These are phyloP conservation scores for Sugiyamaella boreocaroliniensis DNA, from an alignment of 805 yeast species.

Conservation along the genomic window DNA sequence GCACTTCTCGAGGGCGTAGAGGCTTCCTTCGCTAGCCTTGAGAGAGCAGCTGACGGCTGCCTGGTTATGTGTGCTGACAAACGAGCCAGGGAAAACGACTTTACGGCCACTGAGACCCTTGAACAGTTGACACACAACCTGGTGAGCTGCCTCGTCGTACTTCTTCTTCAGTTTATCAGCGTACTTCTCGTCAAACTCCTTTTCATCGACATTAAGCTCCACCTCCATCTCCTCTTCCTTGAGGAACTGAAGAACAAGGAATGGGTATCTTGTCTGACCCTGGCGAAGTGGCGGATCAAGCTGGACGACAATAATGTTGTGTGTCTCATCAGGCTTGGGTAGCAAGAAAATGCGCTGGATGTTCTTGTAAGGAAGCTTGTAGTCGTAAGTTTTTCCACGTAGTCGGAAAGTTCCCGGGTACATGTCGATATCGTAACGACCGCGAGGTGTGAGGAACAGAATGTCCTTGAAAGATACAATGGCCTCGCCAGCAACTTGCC, in stretches of 20 bases:
- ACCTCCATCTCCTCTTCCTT: conserved; percentile 88
- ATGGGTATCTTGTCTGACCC: conserved; percentile 96
- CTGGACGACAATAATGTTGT: conserved; percentile 80
- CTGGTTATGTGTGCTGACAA: conserved; percentile 64
- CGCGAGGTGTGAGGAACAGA: conserved; percentile 93
- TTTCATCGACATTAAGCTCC: conserved; percentile 78
- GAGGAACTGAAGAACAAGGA: conserved; percentile 80
- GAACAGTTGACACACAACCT: conserved; percentile 80
- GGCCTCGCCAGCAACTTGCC: conserved; percentile 90
- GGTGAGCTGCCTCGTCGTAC: conserved; percentile 78
- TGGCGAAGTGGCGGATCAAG: conserved; percentile 96
- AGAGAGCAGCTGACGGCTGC: conserved; percentile 88
- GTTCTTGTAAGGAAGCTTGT: conserved; percentile 84
- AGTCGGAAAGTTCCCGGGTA: conserved; percentile 79
- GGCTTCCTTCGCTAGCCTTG: conserved; percentile 91
- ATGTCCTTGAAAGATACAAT: conserved; percentile 89
- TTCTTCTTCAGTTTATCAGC: conserved; percentile 63
- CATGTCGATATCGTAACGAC: conserved; percentile 95
- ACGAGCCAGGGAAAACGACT: conserved; percentile 78
- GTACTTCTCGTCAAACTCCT: conserved; percentile 68
- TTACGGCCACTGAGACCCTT: conserved; percentile 86
- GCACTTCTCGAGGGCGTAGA: conserved; percentile 89
- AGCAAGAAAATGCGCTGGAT: conserved; percentile 84
- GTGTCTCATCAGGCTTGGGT: conserved; percentile 91
- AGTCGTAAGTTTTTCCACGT: conserved; percentile 96